Base-by-base conservation (phyloP, 805 yeast genomes). In the Myxozyma udenii region DNA sequence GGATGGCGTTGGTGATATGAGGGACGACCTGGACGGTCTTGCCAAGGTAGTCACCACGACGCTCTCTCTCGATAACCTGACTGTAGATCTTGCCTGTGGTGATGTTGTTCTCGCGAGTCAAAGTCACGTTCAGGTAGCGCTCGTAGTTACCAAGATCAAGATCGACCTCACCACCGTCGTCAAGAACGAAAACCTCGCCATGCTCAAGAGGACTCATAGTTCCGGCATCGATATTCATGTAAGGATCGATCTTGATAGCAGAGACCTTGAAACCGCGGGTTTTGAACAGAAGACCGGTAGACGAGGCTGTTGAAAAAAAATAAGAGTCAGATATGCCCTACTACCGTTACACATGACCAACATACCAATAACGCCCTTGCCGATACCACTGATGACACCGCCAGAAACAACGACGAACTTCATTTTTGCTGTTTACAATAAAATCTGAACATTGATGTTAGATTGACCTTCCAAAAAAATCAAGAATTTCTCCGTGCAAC, bases 21-120 rank as follows among this genome's bases (percentile, higher is more conserved):
- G 99, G 99, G 63, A 93, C 99, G 62, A 93, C 95, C 75, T 93
- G 99, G 44, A 93, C 99, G n/a, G 99, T 93, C 68, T 93, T 93
- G 64, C 99, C 99, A 66, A 93, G 77, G 66, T 93, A 93, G 71
- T 91, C 98, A 66, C 99, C 99, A 57, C 81, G 87, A 74, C 99
- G 83, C 62, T 53, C 98, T 64, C 79, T 84, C 69, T 90, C 90
- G 67, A 93, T 93, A 51, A 93, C 98, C 61, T 84, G 85, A 47
- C 90, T 85, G 74, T 93, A 93, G 61, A 93, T 88, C 69, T 93
- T 93, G 70, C 99, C 99, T 21, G 99, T 93, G 61, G 99, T 93
- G 70, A 93, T 89, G 74, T 93, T 93, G 76, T 93, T 98, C 70
- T 89, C 95, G 62, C 77, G 82, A 39, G 97, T 91, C 67, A 93